Evolutionary conservation across 805 yeast species (phyloP), one percentile per base, ranked within the genome.

Genomic region (Candida odintsovae): DNA sequence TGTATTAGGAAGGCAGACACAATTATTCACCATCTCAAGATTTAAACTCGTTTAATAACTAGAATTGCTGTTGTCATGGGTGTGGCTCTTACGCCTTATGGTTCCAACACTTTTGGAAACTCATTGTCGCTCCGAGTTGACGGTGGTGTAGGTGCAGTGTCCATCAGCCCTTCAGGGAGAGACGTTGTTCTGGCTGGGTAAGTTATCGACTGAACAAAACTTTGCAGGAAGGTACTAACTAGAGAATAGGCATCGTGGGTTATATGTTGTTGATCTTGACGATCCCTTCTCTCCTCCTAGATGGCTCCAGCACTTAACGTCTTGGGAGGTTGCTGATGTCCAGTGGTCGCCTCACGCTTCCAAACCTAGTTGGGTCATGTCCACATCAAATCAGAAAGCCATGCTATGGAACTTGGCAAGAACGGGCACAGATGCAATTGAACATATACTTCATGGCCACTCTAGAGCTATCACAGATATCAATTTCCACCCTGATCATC

Each of bases 301-400:
- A 48, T 89, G 95, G 90, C 75, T 94, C 15, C 95, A 83, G 46
- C 97, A 94, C 60, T 74, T 82, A 31, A 92, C 97, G 0, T 82
- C 95, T 0, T 94, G 98, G 98, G 98, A 94, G 64, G 99, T 94
- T 3, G 97, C 99, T 0, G 97, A 92, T 63, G 97, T 92, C 2
- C 98, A 94, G 64, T 94, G 99, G 98, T 87, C 95, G 3, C 97
- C 97, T 0, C 97, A 94, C 61, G 72, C 76, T 6, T 75, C 82
- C 2, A 87, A 86, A 53, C 92, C 96, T 1, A 73, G 84, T 6
- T 90, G 97, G 96, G 88, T 94, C 38, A 84, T 92, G 1, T 87
- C 96, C 0, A 89, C 98, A 0, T 85, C 96, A 2, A 94, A 92
- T 64, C 99, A 92, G 61, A 92, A 92, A 67, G 98, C 96, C 1